These are phyloP conservation scores for Cymbopogon citratus DNA, from an alignment of 176 grass and related monocot genomes.

Conservation along the genomic window DNA sequence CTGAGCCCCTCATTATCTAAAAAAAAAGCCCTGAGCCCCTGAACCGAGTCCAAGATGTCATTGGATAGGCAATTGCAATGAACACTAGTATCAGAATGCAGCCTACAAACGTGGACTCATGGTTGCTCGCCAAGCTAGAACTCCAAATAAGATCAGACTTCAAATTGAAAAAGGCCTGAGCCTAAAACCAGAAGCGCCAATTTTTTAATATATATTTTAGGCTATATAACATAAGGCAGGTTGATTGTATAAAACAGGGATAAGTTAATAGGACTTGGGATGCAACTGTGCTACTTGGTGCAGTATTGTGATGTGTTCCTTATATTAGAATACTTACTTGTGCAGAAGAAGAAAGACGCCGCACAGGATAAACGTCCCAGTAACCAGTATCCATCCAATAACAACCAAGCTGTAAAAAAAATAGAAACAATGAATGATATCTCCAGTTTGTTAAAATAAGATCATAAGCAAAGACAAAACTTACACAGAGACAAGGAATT, in stretches of 20 bases:
- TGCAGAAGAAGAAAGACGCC: conserved; percentile 90
- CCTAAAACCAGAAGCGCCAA: not conserved
- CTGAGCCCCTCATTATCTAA: not conserved
- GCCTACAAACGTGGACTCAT: not conserved
- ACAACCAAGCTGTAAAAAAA: conserved; percentile 71
- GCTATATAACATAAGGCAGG: too few species aligned
- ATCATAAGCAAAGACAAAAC: conserved; percentile 29
- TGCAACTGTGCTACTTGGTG: too few species aligned
- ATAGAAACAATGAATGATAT: not conserved
- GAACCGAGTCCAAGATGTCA: not conserved
- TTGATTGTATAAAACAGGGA: not conserved
- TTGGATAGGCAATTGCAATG: not conserved
- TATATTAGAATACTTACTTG: conserved; percentile 56
- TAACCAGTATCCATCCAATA: conserved; percentile 89
- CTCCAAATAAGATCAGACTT: not conserved
- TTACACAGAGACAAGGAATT: conserved; percentile 79
- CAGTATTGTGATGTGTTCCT: too few species aligned
- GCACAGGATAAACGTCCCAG: conserved; percentile 86
- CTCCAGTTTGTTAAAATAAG: not conserved
- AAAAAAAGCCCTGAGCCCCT: not conserved
- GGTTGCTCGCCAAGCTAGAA: not conserved
- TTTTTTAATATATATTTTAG: too few species aligned
- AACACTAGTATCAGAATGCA: not conserved
- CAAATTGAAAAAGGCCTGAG: not conserved
- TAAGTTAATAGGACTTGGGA: not conserved